Conservation (phyloP, 139 green algal genomes). For the Chlamydomonas incerta region DNA sequence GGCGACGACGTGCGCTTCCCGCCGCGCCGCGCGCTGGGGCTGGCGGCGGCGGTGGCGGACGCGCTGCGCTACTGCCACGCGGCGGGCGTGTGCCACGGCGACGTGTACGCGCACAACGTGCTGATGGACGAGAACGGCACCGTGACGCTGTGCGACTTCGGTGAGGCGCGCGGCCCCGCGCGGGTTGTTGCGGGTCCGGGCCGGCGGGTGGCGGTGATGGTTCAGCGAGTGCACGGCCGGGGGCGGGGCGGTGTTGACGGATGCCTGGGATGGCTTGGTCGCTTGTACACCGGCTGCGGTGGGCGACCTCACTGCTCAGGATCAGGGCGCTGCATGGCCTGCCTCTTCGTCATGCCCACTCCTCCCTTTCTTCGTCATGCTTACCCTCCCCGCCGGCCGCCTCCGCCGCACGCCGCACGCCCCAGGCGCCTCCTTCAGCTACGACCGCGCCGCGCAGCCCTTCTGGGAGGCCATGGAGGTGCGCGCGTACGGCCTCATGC, state of each 20-base stretch:
- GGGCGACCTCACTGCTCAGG: no score
- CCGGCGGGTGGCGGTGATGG: no score
- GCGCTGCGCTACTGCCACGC: constrained; percentile 56
- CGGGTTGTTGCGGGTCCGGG: no score
- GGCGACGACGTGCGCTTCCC: constrained; percentile 42
- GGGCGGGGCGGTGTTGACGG: not conserved
- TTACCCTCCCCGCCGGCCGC: no score
- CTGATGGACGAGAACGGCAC: constrained; percentile 58
- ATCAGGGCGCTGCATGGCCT: no score
- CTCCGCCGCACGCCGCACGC: no score
- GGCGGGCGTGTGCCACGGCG: constrained; percentile 73
- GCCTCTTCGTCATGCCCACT: no score
- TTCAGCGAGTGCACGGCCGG: no score
- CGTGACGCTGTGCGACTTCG: constrained; percentile 83
- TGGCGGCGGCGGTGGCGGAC: constrained; percentile 45
- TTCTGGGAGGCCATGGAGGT: constrained; percentile 82
- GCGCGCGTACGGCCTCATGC: constrained; percentile 81
- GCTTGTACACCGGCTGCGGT: no score
- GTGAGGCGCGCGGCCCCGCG: no score
- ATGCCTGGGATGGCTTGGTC: no score
- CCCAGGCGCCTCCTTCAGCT: constrained; percentile 85
- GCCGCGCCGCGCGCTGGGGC: constrained; percentile 50
- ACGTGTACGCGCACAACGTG: constrained; percentile 90
- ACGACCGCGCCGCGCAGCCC: constrained; percentile 54
- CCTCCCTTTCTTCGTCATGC: no score